Base-by-base conservation (phyloP, 306 rosid genomes). In the Lathyrus sativus region DNA sequence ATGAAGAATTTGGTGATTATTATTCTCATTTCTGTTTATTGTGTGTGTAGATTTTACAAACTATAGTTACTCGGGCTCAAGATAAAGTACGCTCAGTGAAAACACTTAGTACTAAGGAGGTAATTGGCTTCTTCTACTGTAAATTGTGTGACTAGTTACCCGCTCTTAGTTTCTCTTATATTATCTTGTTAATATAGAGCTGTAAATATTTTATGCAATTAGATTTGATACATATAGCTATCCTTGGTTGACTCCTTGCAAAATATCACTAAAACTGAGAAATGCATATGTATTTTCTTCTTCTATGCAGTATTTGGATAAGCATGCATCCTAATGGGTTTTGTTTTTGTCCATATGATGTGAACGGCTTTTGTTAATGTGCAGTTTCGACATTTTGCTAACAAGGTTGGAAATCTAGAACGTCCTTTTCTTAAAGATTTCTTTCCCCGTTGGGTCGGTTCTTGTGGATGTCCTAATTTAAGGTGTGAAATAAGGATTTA, bases 361-460 rank as follows among this genome's bases (percentile, higher is more conserved):
- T 56, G 72, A 28, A 12, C 33, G 57, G 15, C 54, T 24, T 74
- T 68, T 49, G 9, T 53, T 12, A n/a, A 62, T 62, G 65, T 74
- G 91, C 91, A 93, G 99, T 93, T 93, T 78, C 91, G 99, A 73
- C 99, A 90, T 75, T 88, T 90, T 78, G 96, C 99, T 55, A 93
- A 93, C 74, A 93, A 93, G 78, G 86, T 93, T 76, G 99, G 97
- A 62, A 93, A 93, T 83, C 91, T 93, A 51, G 99, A 93, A 83
- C 99, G 99, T 24, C 97, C 99, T 39, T 93, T 93, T 85, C 97
- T 93, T 65, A 93, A 93, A 79, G 99, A 93, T 53, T 93, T 90
- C 84, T 86, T 93, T 67, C 99, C 99, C 70, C 90, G 97, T 59
- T 93, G 97, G 97, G 96, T 93, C 19, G 88, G 91, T 77, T 82